These are phyloP conservation scores for Domatiomyces globalis DNA, from an alignment of 2,329 filamentous ascomycete species.

Conservation along the genomic window DNA sequence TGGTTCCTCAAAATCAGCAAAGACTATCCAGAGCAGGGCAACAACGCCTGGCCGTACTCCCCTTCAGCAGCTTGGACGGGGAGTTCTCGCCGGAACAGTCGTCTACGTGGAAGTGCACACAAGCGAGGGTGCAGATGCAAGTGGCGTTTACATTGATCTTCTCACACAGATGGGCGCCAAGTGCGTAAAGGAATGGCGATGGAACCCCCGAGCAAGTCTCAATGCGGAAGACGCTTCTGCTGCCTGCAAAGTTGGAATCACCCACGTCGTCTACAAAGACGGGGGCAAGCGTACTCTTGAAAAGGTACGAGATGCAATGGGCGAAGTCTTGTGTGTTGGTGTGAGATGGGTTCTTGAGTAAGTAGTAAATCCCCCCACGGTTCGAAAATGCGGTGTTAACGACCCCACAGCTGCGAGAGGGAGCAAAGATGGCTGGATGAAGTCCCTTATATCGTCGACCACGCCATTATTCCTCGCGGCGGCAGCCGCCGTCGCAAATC, in stretches of 20 bases:
- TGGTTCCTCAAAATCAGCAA: background rate
- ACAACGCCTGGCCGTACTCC: conserved; percentile 11
- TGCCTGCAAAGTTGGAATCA: conserved; percentile 52
- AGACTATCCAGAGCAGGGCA: background rate
- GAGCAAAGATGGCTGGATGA: conserved; percentile 67
- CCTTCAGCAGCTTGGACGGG: conserved; percentile 14
- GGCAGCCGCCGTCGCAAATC: conserved; percentile 61
- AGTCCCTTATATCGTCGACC: conserved; percentile 53
- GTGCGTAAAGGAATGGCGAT: conserved; percentile 62
- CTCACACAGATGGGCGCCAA: conserved; percentile 68
- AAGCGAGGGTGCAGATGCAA: conserved; percentile 65
- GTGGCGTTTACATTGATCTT: conserved; percentile 65
- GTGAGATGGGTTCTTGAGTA: conserved; percentile 82
- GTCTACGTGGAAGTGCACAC: conserved; percentile 77
- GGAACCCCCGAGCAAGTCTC: conserved; percentile 45
- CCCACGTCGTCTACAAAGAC: conserved; percentile 83
- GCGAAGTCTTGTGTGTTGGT: conserved; percentile 71
- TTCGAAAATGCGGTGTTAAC: background rate
- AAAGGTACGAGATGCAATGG: conserved; percentile 58
- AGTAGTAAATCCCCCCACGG: conserved; percentile 27
- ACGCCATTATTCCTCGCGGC: conserved; percentile 51
- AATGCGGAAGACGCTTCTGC: conserved; percentile 20
- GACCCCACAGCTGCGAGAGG: conserved; percentile 49
- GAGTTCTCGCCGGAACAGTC: conserved; percentile 53
- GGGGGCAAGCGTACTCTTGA: conserved; percentile 67